phyloP scores from a whole-genome alignment of 2,329 filamentous ascomycete genomes.

The Lasiodiplodia sp. region DNA sequence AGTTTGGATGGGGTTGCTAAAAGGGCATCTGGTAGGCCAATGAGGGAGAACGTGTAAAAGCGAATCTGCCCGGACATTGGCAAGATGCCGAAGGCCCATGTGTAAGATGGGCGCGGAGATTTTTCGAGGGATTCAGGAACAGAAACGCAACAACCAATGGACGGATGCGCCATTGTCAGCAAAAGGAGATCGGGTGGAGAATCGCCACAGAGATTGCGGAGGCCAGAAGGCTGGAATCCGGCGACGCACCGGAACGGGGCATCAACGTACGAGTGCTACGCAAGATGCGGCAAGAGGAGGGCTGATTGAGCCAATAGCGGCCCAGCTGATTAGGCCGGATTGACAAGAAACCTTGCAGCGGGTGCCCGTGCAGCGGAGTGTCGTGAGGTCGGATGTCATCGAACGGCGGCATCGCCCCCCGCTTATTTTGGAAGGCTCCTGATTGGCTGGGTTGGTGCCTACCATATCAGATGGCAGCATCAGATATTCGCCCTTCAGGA shows the following conservation, averaged over 20 bases:
- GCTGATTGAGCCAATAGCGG: background rate
- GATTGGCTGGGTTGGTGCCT: constrained; percentile 10
- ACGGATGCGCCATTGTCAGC: background rate
- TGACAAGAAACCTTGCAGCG: constrained; percentile 5
- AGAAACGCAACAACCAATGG: background rate
- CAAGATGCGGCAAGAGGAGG: background rate
- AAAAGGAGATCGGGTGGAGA: constrained; percentile 11
- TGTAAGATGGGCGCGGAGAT: background rate
- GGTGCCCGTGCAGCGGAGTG: constrained; percentile 22
- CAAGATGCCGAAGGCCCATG: background rate
- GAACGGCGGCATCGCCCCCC: constrained; percentile 22
- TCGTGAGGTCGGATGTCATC: constrained; percentile 25
- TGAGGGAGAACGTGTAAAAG: background rate
- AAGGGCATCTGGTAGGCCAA: background rate
- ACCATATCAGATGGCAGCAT: constrained; percentile 28
- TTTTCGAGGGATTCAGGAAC: background rate
- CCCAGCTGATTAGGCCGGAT: background rate
- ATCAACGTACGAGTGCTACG: constrained; percentile 16
- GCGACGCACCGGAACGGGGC: constrained; percentile 4
- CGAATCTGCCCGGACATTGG: background rate
- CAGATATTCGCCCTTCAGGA: constrained; percentile 23
- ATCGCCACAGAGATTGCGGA: constrained; percentile 2
- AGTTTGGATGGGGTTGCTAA: background rate
- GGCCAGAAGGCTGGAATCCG: constrained; percentile 4
- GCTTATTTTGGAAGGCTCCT: constrained; percentile 18